Evolutionary conservation across 140 eudicot genomes (phyloP).

Genomic region (Anethum foeniculum): DNA sequence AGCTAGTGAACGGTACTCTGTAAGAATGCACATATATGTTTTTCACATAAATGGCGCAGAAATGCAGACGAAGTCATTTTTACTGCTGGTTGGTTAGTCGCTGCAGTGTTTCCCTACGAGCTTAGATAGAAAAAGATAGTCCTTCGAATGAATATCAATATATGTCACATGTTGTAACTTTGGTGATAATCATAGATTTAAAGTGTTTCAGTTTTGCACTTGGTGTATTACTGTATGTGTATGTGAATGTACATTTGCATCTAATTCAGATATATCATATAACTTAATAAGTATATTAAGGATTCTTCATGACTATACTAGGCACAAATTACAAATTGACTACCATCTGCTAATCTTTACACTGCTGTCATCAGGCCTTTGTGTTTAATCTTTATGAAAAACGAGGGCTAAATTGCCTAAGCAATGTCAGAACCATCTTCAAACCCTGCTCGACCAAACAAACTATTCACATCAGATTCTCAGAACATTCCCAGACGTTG

Average conservation of each 20-base stretch:
- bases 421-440: too few species aligned
- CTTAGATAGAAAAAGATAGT: background rate
- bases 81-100: background rate
- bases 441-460: too few species aligned
- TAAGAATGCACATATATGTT: background rate
- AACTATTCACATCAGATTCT: too few species aligned
- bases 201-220: background rate
- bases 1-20: background rate
- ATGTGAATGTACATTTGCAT: background rate
- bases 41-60: background rate
- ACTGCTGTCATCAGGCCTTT: background rate
- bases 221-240: background rate
- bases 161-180: background rate
- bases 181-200: background rate
- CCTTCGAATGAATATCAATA: background rate
- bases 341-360: background rate
- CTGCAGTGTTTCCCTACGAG: background rate
- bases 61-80: background rate
- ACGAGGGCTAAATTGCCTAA: too few species aligned
- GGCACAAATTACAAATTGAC: background rate
- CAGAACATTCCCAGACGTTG: too few species aligned
- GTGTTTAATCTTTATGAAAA: too few species aligned
- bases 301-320: background rate
- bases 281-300: background rate
- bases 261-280: background rate